phyloP scores from a whole-genome alignment of 2,329 filamentous ascomycete genomes.

The Diaporthe sp. region DNA sequence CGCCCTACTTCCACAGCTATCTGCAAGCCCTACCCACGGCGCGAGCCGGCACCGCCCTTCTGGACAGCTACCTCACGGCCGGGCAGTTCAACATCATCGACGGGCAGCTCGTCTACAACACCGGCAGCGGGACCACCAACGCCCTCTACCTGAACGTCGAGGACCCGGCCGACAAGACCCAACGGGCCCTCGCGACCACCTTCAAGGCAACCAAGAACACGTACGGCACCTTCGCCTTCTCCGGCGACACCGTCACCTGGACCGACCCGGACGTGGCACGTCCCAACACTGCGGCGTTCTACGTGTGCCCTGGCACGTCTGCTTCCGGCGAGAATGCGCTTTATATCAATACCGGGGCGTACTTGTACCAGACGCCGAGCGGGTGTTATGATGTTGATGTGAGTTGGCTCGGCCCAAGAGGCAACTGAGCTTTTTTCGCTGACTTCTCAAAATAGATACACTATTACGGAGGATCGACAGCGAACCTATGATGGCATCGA shows the following conservation, averaged over 20 bases:
- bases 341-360: slow-evolving; percentile 69
- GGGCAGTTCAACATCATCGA: slow-evolving; percentile 67
- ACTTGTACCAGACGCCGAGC: slow-evolving; percentile 65
- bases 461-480: slow-evolving; percentile 40
- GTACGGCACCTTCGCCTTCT: slow-evolving; percentile 66
- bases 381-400: slow-evolving; percentile 55
- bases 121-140: slow-evolving; percentile 47
- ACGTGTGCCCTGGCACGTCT: slow-evolving; percentile 57
- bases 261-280: slow-evolving; percentile 57
- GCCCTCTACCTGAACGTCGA: slow-evolving; percentile 60
- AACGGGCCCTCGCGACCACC: slow-evolving; percentile 60
- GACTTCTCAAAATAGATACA: slow-evolving; percentile 35
- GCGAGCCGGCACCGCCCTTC: slow-evolving; percentile 58
- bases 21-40: slow-evolving; percentile 57
- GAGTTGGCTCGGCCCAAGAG: slow-evolving; percentile 22
- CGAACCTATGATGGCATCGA: slow-evolving; percentile 16
- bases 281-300: slow-evolving; percentile 67
- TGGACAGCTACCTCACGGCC: slow-evolving; percentile 62
- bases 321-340: slow-evolving; percentile 54
- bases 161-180: slow-evolving; percentile 55
- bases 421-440: slow-evolving; percentile 11
- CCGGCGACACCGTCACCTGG: slow-evolving; percentile 68
- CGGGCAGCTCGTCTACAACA: slow-evolving; percentile 65
- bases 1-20: slow-evolving; percentile 67
- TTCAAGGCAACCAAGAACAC: slow-evolving; percentile 62